Percentiles rank a stretch among this genome's conserved stretches.
Evolutionary conservation across 164 flowering plant species (phyloP).

Genomic region (Stephania yunnanensis): DNA sequence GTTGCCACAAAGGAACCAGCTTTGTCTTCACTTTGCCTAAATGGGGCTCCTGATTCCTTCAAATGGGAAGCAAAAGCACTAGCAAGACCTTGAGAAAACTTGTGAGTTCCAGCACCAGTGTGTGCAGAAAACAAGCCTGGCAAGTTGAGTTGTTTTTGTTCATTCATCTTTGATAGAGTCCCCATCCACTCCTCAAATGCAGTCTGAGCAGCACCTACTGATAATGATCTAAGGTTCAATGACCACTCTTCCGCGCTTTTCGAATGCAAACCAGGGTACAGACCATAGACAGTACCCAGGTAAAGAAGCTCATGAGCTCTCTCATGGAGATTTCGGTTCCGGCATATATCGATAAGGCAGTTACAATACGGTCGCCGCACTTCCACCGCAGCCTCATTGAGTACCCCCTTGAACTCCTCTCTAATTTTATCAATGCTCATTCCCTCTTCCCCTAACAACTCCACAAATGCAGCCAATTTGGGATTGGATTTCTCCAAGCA

Average conservation of each 20-base stretch:
- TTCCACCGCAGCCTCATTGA: constrained; percentile 47
- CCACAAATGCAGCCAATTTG: constrained; percentile 47
- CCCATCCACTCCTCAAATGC: constrained; percentile 94
- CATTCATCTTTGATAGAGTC: constrained; percentile 31
- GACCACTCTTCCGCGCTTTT: constrained; percentile 70
- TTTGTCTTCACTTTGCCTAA: constrained; percentile 52
- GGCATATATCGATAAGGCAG: constrained; percentile 83
- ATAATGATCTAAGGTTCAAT: constrained; percentile 65
- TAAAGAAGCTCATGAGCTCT: constrained; percentile 83
- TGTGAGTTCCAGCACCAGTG: constrained; percentile 81
- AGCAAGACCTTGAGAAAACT: constrained; percentile 69
- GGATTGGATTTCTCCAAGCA: constrained; percentile 63
- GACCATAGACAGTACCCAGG: constrained; percentile 64
- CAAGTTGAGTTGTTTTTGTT: constrained; percentile 1
- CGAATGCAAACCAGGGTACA: constrained; percentile 75
- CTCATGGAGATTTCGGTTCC: constrained; percentile 41
- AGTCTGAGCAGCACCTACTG: constrained; percentile 89
- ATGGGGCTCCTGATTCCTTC: constrained; percentile 65
- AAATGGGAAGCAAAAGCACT: constrained; percentile 64
- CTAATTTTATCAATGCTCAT: constrained; percentile 42
- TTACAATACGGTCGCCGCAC: constrained; percentile 84
- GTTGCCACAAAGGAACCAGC: constrained; percentile 67
- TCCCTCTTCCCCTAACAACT: constrained; percentile 33
- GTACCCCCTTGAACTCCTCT: constrained; percentile 52
- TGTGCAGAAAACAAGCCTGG: constrained; percentile 42